Evolutionary conservation across 768 basidiomycete species (phyloP).

Genomic region (Russula virescens): DNA sequence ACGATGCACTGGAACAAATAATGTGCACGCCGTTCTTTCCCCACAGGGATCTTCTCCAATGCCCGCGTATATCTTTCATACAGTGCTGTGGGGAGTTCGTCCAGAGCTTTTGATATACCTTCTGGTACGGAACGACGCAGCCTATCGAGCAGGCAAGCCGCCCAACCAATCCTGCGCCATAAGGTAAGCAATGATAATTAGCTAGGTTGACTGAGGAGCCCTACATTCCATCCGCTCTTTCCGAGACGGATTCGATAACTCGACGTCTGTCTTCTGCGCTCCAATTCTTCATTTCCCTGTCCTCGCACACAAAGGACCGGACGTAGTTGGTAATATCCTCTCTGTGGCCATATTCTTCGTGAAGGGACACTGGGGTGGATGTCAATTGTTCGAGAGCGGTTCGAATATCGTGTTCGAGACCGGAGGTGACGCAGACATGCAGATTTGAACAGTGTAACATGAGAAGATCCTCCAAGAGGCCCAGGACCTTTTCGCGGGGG

Average conservation of each 20-base stretch:
- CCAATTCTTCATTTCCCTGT: not conserved
- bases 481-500: not conserved
- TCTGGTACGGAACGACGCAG: not conserved
- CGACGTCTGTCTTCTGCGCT: not conserved
- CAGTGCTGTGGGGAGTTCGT: not conserved
- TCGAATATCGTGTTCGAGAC: constrained; percentile 1
- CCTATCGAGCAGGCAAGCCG: not conserved
- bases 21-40: not conserved
- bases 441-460: not conserved
- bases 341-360: not conserved
- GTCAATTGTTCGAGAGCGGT: not conserved
- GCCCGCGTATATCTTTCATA: not conserved
- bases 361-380: not conserved
- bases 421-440: not conserved
- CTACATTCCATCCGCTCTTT: not conserved
- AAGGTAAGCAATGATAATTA: not conserved
- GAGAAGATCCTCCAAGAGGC: not conserved
- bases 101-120: not conserved
- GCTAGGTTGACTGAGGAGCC: not conserved
- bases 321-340: not conserved
- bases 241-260: not conserved
- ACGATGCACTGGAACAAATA: not conserved
- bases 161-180: not conserved
- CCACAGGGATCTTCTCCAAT: not conserved
- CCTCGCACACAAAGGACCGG: not conserved